These are phyloP conservation scores for Oryza longistaminata DNA, from an alignment of 176 grass and related monocot genomes.

Conservation along the genomic window DNA sequence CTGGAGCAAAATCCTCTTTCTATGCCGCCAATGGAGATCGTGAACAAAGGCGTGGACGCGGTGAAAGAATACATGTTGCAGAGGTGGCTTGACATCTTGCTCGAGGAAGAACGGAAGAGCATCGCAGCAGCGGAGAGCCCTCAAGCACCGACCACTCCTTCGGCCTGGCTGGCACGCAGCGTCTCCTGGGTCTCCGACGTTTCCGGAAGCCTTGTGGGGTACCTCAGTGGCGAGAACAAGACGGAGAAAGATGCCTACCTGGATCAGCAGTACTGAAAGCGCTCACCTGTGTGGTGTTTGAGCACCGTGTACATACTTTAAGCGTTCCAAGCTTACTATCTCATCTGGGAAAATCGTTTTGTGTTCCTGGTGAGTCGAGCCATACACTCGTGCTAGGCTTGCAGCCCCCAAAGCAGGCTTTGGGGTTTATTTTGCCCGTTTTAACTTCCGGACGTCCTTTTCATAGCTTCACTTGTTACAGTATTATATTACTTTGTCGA, in stretches of 20 bases:
- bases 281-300: not conserved
- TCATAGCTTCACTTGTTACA: not conserved
- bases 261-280: slow-evolving; percentile 58
- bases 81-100: slow-evolving; percentile 55
- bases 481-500: not conserved
- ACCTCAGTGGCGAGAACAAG: slow-evolving; percentile 48
- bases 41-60: slow-evolving; percentile 53
- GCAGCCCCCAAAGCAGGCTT: not conserved
- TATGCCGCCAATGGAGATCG: slow-evolving; percentile 55
- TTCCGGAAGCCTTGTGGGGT: slow-evolving; percentile 58
- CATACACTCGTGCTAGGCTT: not conserved
- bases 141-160: slow-evolving; percentile 35
- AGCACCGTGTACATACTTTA: slow-evolving; percentile 37
- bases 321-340: not conserved
- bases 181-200: slow-evolving; percentile 64
- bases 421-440: slow-evolving; percentile 14
- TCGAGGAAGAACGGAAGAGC: slow-evolving; percentile 65
- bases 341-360: not conserved
- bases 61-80: slow-evolving; percentile 84
- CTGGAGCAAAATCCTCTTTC: slow-evolving; percentile 82
- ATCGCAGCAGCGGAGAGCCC: slow-evolving; percentile 46
- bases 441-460: not conserved
- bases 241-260: slow-evolving; percentile 58
- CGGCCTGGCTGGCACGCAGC: slow-evolving; percentile 67
- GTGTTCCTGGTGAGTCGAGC: not conserved